Evolutionary conservation across 352 stramenopile species (phyloP), one percentile per base, ranked within the genome.

Genomic region (Phytophthora chlamydospora): DNA sequence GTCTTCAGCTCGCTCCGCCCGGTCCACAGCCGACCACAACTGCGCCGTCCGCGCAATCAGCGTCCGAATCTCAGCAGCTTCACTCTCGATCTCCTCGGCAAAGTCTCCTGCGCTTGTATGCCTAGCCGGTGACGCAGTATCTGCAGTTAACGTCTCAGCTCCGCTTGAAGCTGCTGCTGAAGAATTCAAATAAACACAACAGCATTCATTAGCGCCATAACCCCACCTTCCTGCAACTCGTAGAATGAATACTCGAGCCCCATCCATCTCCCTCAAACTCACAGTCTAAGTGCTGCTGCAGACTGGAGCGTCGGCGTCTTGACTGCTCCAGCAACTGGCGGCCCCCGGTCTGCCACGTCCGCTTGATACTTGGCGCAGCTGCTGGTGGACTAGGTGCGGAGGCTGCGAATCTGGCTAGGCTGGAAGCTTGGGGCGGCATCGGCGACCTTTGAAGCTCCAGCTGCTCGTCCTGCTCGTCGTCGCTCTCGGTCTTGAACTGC

Each of bases 1-100:
- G 1, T 56, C 55, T 33, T 71, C 54, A 13, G 35, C 14, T 4
- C 39, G 63, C 36, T 65, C 64, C 13, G 44, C 59, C 39, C 34
- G 54, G 16, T 76, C 58, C 17, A 74, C 71, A 27, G 61, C 62
- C 14, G 67, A 69, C 71, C 71, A 79, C 14, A 79, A 47, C 24
- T 68, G 59, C 0, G 71, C 59, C 3, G 71, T 76, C 13, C 63
- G 54, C 50, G 67, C 67, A 40, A 75, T 79, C 19, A 79, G 40
- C 24, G 56, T 66, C 31, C 71, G 34, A 41, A 74, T 76, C 36
- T 79, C 71, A 12, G 55, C 57, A 6, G 55, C 63, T 55, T 76
- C 67, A 48, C 58, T 74, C 45, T 76, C 64, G 11, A 68, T 71
- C 36, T 76, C 68, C 33, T 62, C 58, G 0, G 64, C 63, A 56